Evolutionary conservation across 1,139 yeast genomes (phyloP).

Genomic region (Williopsis jadinii): DNA sequence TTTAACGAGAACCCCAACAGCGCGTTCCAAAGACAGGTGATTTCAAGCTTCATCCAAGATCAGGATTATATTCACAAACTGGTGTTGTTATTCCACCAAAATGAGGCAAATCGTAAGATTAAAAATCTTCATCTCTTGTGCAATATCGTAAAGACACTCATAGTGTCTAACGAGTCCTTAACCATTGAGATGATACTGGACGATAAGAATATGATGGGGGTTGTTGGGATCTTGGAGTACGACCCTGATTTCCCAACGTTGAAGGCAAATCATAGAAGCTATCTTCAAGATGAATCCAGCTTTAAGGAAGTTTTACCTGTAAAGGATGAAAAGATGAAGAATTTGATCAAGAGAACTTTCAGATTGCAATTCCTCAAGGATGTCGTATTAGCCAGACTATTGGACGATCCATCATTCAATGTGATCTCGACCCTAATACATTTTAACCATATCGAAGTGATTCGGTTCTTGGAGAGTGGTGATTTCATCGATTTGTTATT

Average conservation of each 20-base stretch:
- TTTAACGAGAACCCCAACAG: slow-evolving; percentile 49
- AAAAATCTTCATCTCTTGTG: slow-evolving; percentile 57
- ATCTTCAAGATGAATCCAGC: slow-evolving; percentile 46
- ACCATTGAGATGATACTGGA: slow-evolving; percentile 62
- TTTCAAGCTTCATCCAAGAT: slow-evolving; percentile 44
- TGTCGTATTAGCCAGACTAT: slow-evolving; percentile 69
- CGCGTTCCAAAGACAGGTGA: slow-evolving; percentile 44
- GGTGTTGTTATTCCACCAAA: slow-evolving; percentile 45
- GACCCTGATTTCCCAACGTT: slow-evolving; percentile 77
- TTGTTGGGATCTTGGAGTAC: slow-evolving; percentile 83
- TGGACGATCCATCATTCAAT: slow-evolving; percentile 75
- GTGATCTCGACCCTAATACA: slow-evolving; percentile 61
- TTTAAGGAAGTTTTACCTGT: slow-evolving; percentile 72
- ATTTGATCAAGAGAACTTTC: slow-evolving; percentile 65
- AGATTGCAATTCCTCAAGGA: slow-evolving; percentile 77
- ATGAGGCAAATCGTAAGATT: slow-evolving; percentile 31
- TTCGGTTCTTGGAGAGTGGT: slow-evolving; percentile 57
- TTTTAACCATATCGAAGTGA: slow-evolving; percentile 62
- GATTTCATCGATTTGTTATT: slow-evolving; percentile 46
- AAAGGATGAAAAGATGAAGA: slow-evolving; percentile 39
- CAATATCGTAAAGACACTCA: slow-evolving; percentile 61
- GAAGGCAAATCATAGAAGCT: slow-evolving; percentile 75
- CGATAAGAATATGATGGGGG: slow-evolving; percentile 53
- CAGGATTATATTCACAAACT: slow-evolving; percentile 48
- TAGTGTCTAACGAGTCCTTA: slow-evolving; percentile 64